phyloP scores from a whole-genome alignment of 495 filamentous ascomycete genomes.

The Eremomyces bilateralis region DNA sequence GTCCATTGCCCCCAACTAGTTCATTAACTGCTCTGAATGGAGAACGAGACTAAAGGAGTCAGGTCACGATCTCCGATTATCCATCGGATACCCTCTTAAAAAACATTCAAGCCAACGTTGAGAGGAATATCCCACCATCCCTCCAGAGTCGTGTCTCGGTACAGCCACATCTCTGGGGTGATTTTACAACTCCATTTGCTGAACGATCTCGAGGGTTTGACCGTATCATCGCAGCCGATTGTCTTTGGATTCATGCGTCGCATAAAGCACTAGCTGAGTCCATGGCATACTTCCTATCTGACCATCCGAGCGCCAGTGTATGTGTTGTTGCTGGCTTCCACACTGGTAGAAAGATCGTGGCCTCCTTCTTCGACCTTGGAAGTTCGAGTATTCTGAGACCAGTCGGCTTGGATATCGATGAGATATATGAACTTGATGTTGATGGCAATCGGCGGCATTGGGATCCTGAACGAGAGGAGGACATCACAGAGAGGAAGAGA shows the following conservation, averaged over 20 bases:
- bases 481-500: constrained; percentile 40
- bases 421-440: constrained; percentile 49
- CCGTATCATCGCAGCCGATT: constrained; percentile 60
- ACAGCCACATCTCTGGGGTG: constrained; percentile 56
- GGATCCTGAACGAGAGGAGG: constrained; percentile 36
- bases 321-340: constrained; percentile 66
- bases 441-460: constrained; percentile 44
- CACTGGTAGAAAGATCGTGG: constrained; percentile 53
- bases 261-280: constrained; percentile 49
- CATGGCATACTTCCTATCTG: constrained; percentile 47
- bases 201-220: constrained; percentile 31
- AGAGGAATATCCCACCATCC: constrained; percentile 24
- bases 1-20: neutral
- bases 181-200: constrained; percentile 32
- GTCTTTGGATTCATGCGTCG: constrained; percentile 66
- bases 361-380: constrained; percentile 57
- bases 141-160: constrained; percentile 21
- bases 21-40: no score
- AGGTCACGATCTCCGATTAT: constrained; percentile 49
- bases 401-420: constrained; percentile 43
- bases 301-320: constrained; percentile 26
- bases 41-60: neutral
- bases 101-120: constrained; percentile 40
- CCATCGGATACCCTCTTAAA: constrained; percentile 37
- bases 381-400: constrained; percentile 21